A percentile compares a stretch with the other conserved stretches of the same genome.
phyloP scores from a whole-genome alignment of 2,329 filamentous ascomycete genomes.

The Amauroascus verrucosus region DNA sequence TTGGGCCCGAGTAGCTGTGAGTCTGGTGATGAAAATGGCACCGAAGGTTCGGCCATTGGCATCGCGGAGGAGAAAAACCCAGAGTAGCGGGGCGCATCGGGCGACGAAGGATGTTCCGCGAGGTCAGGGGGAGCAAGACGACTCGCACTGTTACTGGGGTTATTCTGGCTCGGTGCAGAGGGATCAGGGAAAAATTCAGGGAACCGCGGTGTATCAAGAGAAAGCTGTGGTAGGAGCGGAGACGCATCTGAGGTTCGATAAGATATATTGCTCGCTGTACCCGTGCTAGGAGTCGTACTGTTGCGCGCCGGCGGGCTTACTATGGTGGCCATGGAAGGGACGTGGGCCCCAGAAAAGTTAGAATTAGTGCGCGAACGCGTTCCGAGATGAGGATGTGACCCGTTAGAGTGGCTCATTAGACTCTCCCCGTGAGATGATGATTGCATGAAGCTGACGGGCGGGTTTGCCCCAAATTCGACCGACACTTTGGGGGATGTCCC shows the following conservation, averaged over 20 bases:
- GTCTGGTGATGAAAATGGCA: neutral
- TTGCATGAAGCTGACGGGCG: slow-evolving; percentile 24
- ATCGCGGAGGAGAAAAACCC: slow-evolving; percentile 80
- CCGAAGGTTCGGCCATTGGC: slow-evolving; percentile 59
- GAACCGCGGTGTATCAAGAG: slow-evolving; percentile 38
- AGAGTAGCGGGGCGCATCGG: slow-evolving; percentile 50
- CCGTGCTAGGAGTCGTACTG: slow-evolving; percentile 42
- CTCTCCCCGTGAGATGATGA: slow-evolving; percentile 24
- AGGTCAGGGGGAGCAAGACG: slow-evolving; percentile 17
- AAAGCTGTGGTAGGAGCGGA: slow-evolving; percentile 35
- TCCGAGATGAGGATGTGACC: slow-evolving; percentile 22
- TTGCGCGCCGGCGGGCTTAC: slow-evolving; percentile 50
- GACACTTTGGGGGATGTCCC: slow-evolving; percentile 55
- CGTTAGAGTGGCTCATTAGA: slow-evolving; percentile 22
- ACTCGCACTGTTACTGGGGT: slow-evolving; percentile 12
- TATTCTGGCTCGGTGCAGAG: slow-evolving; percentile 17
- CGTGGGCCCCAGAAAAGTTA: slow-evolving; percentile 41
- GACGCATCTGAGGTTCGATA: slow-evolving; percentile 21
- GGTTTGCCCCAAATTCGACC: slow-evolving; percentile 55
- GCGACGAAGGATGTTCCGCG: slow-evolving; percentile 25
- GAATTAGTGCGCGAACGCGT: slow-evolving; percentile 48
- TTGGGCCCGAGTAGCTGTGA: slow-evolving; percentile 20
- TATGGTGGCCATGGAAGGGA: slow-evolving; percentile 36
- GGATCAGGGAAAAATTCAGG: slow-evolving; percentile 31
- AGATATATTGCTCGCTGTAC: slow-evolving; percentile 11